Conservation (phyloP, 2,329 filamentous ascomycete genomes). For the Graphilbum fragrans region DNA sequence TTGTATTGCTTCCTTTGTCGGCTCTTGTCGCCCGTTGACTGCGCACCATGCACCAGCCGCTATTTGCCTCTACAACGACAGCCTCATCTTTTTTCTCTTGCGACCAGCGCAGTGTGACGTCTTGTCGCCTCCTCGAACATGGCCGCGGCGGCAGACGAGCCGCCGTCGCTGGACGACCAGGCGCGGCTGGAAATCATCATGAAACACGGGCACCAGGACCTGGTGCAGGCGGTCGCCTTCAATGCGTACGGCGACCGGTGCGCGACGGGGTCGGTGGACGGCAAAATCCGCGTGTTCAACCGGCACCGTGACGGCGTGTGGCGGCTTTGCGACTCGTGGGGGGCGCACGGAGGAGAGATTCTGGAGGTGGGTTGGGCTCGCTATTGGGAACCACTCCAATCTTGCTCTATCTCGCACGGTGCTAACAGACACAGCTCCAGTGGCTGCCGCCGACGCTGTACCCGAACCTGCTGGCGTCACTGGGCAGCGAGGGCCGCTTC, state of each 20-base stretch:
- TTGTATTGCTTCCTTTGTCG: too few relatives aligned
- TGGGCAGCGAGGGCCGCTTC: conserved; percentile 81
- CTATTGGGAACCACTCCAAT: too few relatives aligned
- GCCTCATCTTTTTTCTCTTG: background rate
- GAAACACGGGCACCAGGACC: conserved; percentile 64
- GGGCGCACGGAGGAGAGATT: conserved; percentile 81
- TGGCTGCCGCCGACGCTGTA: conserved; percentile 89
- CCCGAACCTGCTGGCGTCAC: conserved; percentile 71
- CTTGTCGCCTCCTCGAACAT: conserved; percentile 8
- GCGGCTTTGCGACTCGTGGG: conserved; percentile 77
- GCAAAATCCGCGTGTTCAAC: conserved; percentile 86
- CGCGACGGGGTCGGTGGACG: conserved; percentile 83
- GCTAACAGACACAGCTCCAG: conserved; percentile 51
- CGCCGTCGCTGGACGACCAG: conserved; percentile 27
- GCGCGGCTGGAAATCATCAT: conserved; percentile 47
- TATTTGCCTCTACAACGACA: too few relatives aligned
- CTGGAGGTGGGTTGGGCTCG: conserved; percentile 58
- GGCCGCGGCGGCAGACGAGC: conserved; percentile 16
- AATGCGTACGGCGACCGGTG: conserved; percentile 88
- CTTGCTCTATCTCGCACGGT: too few relatives aligned
- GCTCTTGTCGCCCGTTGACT: too few relatives aligned
- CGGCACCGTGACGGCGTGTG: conserved; percentile 66
- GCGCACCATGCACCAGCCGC: too few relatives aligned
- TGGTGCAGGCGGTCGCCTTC: conserved; percentile 77
- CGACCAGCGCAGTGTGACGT: background rate